These are phyloP conservation scores for Russula vinacea DNA, from an alignment of 768 basidiomycete species.

Conservation along the genomic window DNA sequence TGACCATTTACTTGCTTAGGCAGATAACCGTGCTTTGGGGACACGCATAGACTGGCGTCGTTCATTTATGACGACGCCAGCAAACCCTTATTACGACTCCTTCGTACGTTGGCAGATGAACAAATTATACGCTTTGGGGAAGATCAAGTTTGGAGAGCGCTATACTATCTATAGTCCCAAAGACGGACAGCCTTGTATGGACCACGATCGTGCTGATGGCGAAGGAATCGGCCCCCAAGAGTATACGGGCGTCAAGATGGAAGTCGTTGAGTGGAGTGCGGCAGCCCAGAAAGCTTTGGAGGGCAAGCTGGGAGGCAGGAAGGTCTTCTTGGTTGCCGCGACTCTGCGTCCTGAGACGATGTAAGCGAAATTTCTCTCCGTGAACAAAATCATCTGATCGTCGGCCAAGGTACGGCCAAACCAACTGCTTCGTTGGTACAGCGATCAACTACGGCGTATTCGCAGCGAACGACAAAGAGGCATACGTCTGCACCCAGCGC, in stretches of 20 bases:
- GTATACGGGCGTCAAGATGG: slow-evolving; percentile 93
- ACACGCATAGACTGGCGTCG: slow-evolving; percentile 97
- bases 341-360: slow-evolving; percentile 96
- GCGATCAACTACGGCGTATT: slow-evolving; percentile 90
- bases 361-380: slow-evolving; percentile 44
- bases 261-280: slow-evolving; percentile 80
- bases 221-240: slow-evolving; percentile 95
- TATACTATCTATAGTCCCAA: slow-evolving; percentile 99
- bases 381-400: background rate
- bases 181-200: slow-evolving; percentile 99
- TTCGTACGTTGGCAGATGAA: slow-evolving; percentile 99
- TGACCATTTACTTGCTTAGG: slow-evolving; percentile 38
- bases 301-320: slow-evolving; percentile 68
- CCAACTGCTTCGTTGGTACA: slow-evolving; percentile 94
- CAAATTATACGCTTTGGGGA: slow-evolving; percentile 78
- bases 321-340: slow-evolving; percentile 91
- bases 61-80: slow-evolving; percentile 88
- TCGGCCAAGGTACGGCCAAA: slow-evolving; percentile 86
- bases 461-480: slow-evolving; percentile 80
- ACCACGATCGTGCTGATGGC: slow-evolving; percentile 94
- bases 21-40: slow-evolving; percentile 84
- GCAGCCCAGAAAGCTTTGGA: slow-evolving; percentile 62
- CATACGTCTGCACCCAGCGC: slow-evolving; percentile 84
- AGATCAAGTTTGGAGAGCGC: slow-evolving; percentile 97
- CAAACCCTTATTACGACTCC: slow-evolving; percentile 95